Conservation (phyloP, 176 grass and related monocot species). For the Sorghum bicolor region Sorghum_bicolor_NCBIv3 NC_012872.2:58700501-58701000, state of each 20-base stretch:
- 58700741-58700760: slow-evolving; percentile 34
- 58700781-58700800: slow-evolving; percentile 38
- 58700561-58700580: slow-evolving; percentile 9
- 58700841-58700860: slow-evolving; percentile 24
- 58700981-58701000: background rate
- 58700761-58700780: slow-evolving; percentile 34
- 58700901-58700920: background rate
- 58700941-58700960: background rate
- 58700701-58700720: slow-evolving; percentile 34
- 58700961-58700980: background rate
- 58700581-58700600: background rate
- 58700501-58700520: background rate
- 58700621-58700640: background rate
- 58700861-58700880: background rate
- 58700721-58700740: slow-evolving; percentile 30
- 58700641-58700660: background rate
- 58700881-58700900: background rate
- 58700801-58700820: slow-evolving; percentile 16
- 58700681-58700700: background rate
- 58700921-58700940: background rate
- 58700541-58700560: background rate
- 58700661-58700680: background rate
- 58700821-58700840: slow-evolving; percentile 1
- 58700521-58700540: background rate
- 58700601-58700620: background rate